phyloP scores from a whole-genome alignment of 495 filamentous ascomycete species.

The Tuber melanosporum region DNA sequence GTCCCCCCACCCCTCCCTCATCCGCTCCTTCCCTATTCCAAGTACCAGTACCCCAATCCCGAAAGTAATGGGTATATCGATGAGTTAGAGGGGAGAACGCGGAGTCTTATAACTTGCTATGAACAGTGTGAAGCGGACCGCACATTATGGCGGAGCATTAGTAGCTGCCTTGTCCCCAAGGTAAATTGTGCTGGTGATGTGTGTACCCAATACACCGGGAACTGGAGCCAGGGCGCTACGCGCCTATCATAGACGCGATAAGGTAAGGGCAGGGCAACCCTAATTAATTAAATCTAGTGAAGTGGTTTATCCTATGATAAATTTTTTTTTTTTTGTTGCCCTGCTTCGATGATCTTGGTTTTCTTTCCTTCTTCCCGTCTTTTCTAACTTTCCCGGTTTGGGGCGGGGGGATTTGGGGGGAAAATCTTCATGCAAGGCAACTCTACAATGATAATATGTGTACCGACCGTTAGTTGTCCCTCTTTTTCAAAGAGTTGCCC shows the following conservation, averaged over 20 bases:
- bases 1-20: neutral
- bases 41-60: constrained; percentile 1
- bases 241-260: neutral
- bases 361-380: neutral
- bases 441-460: neutral
- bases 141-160: neutral
- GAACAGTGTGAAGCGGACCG: neutral
- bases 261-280: neutral
- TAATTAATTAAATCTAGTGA: constrained; percentile 4
- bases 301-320: neutral
- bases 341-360: neutral
- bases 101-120: constrained; percentile 4
- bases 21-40: neutral
- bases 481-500: constrained; percentile 4
- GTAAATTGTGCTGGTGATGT: neutral
- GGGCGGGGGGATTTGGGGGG: neutral
- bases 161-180: neutral
- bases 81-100: neutral
- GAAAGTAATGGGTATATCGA: neutral
- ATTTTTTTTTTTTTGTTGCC: neutral
- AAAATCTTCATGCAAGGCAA: neutral
- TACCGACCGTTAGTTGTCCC: neutral
- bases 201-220: neutral
- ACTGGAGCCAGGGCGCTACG: neutral
- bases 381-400: neutral